Evolutionary conservation across 2,329 filamentous ascomycete species (phyloP).

Genomic region (Gaeumannomyces sp.): DNA sequence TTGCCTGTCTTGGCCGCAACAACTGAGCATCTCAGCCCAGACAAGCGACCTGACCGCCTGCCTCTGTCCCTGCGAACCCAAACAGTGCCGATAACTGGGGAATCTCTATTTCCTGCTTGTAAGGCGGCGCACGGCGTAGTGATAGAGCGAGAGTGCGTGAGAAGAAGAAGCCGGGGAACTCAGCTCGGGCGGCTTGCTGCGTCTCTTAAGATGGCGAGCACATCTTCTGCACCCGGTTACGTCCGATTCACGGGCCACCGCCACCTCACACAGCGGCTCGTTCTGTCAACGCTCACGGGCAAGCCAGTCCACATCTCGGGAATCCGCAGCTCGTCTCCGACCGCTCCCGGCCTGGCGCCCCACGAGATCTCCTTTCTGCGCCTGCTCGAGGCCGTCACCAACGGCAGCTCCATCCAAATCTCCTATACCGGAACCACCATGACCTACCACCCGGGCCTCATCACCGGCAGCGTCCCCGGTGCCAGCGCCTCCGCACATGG

Average conservation of each 20-base stretch:
- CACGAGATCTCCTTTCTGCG: conserved; percentile 95
- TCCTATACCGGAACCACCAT: conserved; percentile 93
- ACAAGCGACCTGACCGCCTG: not conserved
- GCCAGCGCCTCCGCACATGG: conserved; percentile 59
- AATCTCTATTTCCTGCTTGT: too few species aligned
- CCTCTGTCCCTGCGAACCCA: not conserved
- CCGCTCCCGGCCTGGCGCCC: conserved; percentile 79
- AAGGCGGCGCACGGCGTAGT: not conserved
- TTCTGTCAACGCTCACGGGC: conserved; percentile 87
- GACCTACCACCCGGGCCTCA: conserved; percentile 85
- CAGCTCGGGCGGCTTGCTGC: too few species aligned
- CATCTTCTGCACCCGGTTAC: conserved; percentile 35
- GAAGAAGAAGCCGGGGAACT: not conserved
- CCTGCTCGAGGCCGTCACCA: conserved; percentile 89
- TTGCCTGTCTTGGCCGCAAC: not conserved
- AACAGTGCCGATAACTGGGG: too few species aligned
- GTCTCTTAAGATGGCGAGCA: conserved; percentile 1
- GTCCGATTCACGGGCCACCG: conserved; percentile 80
- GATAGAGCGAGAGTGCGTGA: not conserved
- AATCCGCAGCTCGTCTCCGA: conserved; percentile 81
- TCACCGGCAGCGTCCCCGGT: conserved; percentile 76
- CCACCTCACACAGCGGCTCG: conserved; percentile 74
- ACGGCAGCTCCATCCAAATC: conserved; percentile 91
- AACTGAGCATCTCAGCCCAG: not conserved
- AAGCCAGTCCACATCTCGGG: conserved; percentile 85